Evolutionary conservation across 257 asterid species (phyloP).

Genomic region (Scutellaria galericulata): DNA sequence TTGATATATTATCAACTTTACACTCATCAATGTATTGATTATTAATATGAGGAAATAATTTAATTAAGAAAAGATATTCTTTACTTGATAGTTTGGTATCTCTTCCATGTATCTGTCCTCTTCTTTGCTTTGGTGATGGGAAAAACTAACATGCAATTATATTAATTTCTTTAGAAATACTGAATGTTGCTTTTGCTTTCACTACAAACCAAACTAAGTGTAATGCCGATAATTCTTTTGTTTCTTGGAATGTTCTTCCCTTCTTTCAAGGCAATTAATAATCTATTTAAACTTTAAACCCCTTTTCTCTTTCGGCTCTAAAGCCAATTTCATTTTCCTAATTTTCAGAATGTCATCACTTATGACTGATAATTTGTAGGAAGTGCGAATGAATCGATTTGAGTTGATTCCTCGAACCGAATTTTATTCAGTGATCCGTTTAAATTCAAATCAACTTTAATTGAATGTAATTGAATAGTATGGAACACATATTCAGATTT

Average conservation of each 20-base stretch:
- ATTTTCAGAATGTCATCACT: neutral
- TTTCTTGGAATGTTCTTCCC: conserved; percentile 45
- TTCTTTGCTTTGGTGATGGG: conserved; percentile 23
- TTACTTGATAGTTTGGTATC: conserved; percentile 39
- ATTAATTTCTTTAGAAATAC: conserved; percentile 16
- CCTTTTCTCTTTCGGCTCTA: conserved; percentile 48
- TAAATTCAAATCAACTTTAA: too few relatives aligned
- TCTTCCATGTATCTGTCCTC: conserved; percentile 27
- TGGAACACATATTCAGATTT: too few relatives aligned
- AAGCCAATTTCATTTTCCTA: neutral
- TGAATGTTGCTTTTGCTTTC: conserved; percentile 47
- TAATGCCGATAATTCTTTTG: conserved; percentile 35
- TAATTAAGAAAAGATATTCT: conserved; percentile 35
- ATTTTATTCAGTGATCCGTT: too few relatives aligned
- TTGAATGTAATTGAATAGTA: too few relatives aligned
- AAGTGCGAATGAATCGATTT: too few relatives aligned
- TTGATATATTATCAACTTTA: conserved; percentile 14
- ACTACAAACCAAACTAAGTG: conserved; percentile 34
- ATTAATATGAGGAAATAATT: neutral
- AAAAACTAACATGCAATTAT: conserved; percentile 40
- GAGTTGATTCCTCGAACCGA: too few relatives aligned
- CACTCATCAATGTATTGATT: conserved; percentile 19
- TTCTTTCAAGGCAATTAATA: conserved; percentile 34
- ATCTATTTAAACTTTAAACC: neutral
- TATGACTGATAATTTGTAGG: too few relatives aligned